These are phyloP conservation scores for Arthrobotrys iridis DNA, from an alignment of 2,329 filamentous ascomycete genomes.

Conservation along the genomic window DNA sequence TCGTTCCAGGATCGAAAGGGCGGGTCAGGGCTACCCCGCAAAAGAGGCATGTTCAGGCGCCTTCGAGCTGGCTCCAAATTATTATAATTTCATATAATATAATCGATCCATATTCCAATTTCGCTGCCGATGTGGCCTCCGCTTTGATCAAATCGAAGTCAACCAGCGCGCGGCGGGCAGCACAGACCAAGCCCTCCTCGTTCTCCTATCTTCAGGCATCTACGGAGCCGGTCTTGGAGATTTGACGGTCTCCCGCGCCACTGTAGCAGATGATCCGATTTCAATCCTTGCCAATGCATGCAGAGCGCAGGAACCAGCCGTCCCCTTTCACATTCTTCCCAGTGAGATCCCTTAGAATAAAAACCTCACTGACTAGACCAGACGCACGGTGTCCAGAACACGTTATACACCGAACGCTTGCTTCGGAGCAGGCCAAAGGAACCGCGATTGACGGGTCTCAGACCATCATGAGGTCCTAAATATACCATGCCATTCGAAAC, in stretches of 20 bases:
- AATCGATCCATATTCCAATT: conserved; percentile 12
- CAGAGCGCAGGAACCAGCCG: conserved; percentile 27
- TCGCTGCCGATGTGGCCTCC: not conserved
- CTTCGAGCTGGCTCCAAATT: conserved; percentile 11
- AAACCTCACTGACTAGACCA: conserved; percentile 6
- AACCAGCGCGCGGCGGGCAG: too few species aligned
- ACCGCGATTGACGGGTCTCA: conserved; percentile 30
- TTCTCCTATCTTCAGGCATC: conserved; percentile 47
- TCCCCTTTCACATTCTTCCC: conserved; percentile 44
- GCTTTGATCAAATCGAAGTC: not conserved
- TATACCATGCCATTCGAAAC: conserved; percentile 35
- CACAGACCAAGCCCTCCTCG: conserved; percentile 8
- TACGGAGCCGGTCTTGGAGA: conserved; percentile 30
- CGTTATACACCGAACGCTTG: not conserved
- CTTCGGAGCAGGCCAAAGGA: conserved; percentile 10
- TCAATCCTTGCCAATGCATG: conserved; percentile 25
- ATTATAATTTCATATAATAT: too few species aligned
- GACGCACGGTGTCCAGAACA: not conserved
- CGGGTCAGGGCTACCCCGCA: conserved; percentile 51
- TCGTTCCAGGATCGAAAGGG: conserved; percentile 29
- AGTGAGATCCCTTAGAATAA: not conserved
- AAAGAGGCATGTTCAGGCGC: conserved; percentile 46
- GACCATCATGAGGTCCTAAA: conserved; percentile 19
- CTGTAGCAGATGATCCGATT: conserved; percentile 42
- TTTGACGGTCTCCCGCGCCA: conserved; percentile 31